Evolutionary conservation across 2,329 filamentous ascomycete genomes (phyloP), one percentile per base, ranked within the genome.

Genomic region (Diplodia corticola): DNA sequence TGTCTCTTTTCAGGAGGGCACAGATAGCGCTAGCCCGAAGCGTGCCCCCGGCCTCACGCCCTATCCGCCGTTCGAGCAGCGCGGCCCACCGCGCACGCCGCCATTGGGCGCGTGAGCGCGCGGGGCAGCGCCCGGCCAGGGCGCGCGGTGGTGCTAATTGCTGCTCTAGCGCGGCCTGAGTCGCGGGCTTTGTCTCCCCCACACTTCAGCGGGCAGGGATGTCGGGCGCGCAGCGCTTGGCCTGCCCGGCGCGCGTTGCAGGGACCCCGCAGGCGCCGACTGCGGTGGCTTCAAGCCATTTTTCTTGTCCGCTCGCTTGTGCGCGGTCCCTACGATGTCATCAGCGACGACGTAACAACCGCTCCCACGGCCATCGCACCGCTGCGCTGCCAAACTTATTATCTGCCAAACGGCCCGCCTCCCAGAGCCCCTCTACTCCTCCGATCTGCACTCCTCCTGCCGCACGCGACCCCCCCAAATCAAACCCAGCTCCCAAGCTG

Each of bases 361-460:
- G 37, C 63, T 55, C 51, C 55, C 54, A 60, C 53, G 55, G 64
- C 53, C 64, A 65, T 65, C 64, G 63, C 49, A 51, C 63, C 61
- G 61, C 61, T 44, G 48, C 61, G 10, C 44, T 55, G 40, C 40
- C 63, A 50, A 65, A 55, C 63, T 57, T 65, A 65, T 65, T 55
- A 66, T 66, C 55, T 53, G 33, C 64, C 64, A 66, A 55, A 55
- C 26, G 49, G 63, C 63, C 63, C 63, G 63, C 63, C n/a, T 26
- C 30, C 33, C 49, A 51, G 22, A 26, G 48, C 57, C 63, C 63
- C 63, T 64, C 63, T 55, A n/a, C 33, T 48, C 53, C 64, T 51
- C 53, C 63, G 64, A 66, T 66, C 64, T 66, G 64, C 64, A 53
- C 64, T 66, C 64, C 46, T 61, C 64, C 30, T 66, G 55, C 64